These are phyloP conservation scores for Artemisia argyi DNA, from an alignment of 129 eudicot species.

Conservation along the genomic window DNA sequence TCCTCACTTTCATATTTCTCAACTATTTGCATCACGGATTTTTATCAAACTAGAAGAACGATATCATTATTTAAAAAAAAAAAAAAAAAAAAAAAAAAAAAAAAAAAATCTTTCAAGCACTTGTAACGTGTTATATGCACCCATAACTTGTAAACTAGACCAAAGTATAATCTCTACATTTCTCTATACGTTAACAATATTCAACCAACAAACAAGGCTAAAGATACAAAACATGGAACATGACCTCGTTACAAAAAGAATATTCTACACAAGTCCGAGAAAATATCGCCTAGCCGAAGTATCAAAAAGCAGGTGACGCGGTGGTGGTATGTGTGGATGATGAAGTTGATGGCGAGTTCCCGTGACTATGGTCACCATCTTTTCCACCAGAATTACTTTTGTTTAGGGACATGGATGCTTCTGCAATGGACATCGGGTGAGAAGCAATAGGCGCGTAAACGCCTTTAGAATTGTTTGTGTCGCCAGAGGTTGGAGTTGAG, in stretches of 20 bases:
- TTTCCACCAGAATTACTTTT: slow-evolving; percentile 36
- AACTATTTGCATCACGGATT: too few species aligned
- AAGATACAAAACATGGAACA: background rate
- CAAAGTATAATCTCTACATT: slow-evolving; percentile 22
- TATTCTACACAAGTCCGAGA: slow-evolving; percentile 29
- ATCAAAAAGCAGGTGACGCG: slow-evolving; percentile 47
- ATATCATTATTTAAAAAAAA: too few species aligned
- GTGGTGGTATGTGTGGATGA: slow-evolving; percentile 76
- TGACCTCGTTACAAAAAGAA: slow-evolving; percentile 31
- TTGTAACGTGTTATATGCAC: slow-evolving; percentile 20
- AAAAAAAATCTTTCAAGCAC: too few species aligned
- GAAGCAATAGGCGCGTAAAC: slow-evolving; percentile 69
- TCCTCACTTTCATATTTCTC: too few species aligned
- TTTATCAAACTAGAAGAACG: too few species aligned
- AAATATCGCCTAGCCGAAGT: background rate
- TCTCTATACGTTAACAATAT: slow-evolving; percentile 26
- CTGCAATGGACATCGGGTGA: slow-evolving; percentile 37
- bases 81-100: too few species aligned
- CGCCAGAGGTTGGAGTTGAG: slow-evolving; percentile 43
- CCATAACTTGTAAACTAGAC: slow-evolving; percentile 14
- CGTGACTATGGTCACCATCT: slow-evolving; percentile 41
- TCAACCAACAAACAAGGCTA: slow-evolving; percentile 18
- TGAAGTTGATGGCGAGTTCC: slow-evolving; percentile 57
- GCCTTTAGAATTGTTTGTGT: slow-evolving; percentile 43
- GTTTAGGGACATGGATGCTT: slow-evolving; percentile 28